Percentiles rank a stretch among this genome's conserved stretches.
phyloP scores from a whole-genome alignment of 2,329 filamentous ascomycete species.

The Penicillium freii region DNA sequence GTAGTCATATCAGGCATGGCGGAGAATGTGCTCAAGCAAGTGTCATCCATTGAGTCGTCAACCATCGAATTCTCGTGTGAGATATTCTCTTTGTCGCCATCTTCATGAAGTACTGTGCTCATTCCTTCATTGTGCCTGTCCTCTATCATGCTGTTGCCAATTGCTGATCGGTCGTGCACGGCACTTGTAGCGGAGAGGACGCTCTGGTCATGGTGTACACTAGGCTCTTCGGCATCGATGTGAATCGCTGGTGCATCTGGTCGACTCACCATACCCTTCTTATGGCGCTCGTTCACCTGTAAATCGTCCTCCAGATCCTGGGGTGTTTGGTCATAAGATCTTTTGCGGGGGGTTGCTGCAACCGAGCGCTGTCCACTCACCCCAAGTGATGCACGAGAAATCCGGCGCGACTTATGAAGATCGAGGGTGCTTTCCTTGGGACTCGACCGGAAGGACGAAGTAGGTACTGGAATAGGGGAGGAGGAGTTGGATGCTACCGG shows the following conservation, averaged over 20 bases:
- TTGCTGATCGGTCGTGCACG: constrained; percentile 20
- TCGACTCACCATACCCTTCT: constrained; percentile 27
- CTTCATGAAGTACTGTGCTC: constrained; percentile 41
- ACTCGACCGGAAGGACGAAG: constrained; percentile 3
- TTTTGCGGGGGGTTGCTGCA: constrained; percentile 22
- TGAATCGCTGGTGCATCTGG: constrained; percentile 25
- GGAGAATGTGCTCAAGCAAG: constrained; percentile 78
- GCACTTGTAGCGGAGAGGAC: constrained; percentile 12
- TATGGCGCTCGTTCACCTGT: constrained; percentile 25
- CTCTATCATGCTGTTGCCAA: constrained; percentile 38
- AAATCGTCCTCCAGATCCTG: constrained; percentile 17
- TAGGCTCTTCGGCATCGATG: constrained; percentile 30
- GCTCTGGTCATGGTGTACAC: constrained; percentile 22
- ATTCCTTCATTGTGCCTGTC: constrained; percentile 43
- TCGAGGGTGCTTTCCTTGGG: constrained; percentile 9
- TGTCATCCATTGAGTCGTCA: constrained; percentile 43
- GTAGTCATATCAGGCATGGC: constrained; percentile 84
- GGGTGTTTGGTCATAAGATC: constrained; percentile 26
- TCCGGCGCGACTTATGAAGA: constrained; percentile 19
- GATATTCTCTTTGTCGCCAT: constrained; percentile 25
- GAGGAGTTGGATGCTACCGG: constrained; percentile 2
- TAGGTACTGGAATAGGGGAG: background rate
- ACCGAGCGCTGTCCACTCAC: constrained; percentile 1
- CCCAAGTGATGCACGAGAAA: constrained; percentile 15
- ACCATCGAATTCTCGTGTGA: constrained; percentile 28